These are phyloP conservation scores for Stachybotrys elegans DNA, from an alignment of 2,329 filamentous ascomycete genomes.

Conservation along the genomic window DNA sequence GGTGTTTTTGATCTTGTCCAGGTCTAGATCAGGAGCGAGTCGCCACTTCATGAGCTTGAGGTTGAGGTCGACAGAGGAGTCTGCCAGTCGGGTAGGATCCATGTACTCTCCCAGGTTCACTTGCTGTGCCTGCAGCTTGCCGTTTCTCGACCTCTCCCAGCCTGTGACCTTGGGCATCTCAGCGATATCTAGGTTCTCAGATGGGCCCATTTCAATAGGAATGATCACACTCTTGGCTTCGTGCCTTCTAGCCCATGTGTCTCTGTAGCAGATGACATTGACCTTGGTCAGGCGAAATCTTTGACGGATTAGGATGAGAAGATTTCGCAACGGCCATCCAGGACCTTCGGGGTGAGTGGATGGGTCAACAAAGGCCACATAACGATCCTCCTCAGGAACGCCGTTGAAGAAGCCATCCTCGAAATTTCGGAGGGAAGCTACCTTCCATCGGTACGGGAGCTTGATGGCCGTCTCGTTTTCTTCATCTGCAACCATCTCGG, in stretches of 20 bases:
- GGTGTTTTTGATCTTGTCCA: constrained; percentile 83
- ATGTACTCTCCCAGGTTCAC: constrained; percentile 89
- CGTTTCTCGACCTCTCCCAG: constrained; percentile 80
- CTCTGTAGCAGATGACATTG: constrained; percentile 86
- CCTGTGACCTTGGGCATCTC: constrained; percentile 86
- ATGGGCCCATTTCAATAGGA: constrained; percentile 51
- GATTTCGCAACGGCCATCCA: constrained; percentile 88
- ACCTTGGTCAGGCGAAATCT: constrained; percentile 72
- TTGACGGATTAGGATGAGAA: constrained; percentile 78
- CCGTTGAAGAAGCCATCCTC: constrained; percentile 84
- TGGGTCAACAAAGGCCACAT: constrained; percentile 83
- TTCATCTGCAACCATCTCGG: no score
- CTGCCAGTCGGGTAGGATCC: constrained; percentile 81
- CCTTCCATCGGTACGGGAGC: constrained; percentile 68
- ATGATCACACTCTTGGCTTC: constrained; percentile 79
- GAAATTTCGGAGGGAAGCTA: constrained; percentile 71
- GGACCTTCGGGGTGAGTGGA: constrained; percentile 85
- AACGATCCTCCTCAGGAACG: constrained; percentile 67
- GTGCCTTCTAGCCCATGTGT: constrained; percentile 71
- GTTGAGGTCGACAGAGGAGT: constrained; percentile 93
- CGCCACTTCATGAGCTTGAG: constrained; percentile 99
- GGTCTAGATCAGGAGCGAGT: constrained; percentile 79
- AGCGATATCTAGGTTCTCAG: constrained; percentile 35
- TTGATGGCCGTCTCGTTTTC: constrained; percentile 40
- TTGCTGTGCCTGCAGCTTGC: constrained; percentile 71